Evolutionary conservation across 805 yeast genomes (phyloP).

Genomic region (Yamadazyma takamatsuzukensis): DNA sequence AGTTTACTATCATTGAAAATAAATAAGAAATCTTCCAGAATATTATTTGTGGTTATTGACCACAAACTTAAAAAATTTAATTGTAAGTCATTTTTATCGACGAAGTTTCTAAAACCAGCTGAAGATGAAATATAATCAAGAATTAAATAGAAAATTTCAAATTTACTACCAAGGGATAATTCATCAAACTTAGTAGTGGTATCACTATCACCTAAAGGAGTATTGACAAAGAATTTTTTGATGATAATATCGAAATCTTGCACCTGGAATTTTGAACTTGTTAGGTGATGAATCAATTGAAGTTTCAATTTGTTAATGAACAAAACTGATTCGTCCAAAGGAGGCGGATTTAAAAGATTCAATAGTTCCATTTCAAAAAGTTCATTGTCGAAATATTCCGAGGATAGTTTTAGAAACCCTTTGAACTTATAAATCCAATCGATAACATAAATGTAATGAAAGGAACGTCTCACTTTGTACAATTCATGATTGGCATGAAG

Average conservation of each 20-base stretch:
- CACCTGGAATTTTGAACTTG: slow-evolving; percentile 10
- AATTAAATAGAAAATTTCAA: slow-evolving; percentile 46
- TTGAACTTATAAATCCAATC: slow-evolving; percentile 59
- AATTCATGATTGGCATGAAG: slow-evolving; percentile 11
- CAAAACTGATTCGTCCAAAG: slow-evolving; percentile 29
- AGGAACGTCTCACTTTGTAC: slow-evolving; percentile 15
- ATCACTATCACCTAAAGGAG: slow-evolving; percentile 13
- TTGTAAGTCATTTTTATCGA: slow-evolving; percentile 37
- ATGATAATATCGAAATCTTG: slow-evolving; percentile 11
- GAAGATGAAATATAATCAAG: slow-evolving; percentile 40
- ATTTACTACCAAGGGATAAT: slow-evolving; percentile 43
- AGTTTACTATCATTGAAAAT: slow-evolving; percentile 50
- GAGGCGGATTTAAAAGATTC: slow-evolving; percentile 28
- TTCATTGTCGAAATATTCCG: slow-evolving; percentile 56
- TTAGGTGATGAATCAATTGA: slow-evolving; percentile 38
- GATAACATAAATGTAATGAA: slow-evolving; percentile 27
- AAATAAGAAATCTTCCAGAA: slow-evolving; percentile 31
- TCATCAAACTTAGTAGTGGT: slow-evolving; percentile 32
- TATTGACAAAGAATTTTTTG: slow-evolving; percentile 7
- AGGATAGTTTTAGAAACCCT: slow-evolving; percentile 45
- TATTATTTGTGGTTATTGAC: slow-evolving; percentile 6
- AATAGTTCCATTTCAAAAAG: slow-evolving; percentile 60
- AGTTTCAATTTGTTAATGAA: slow-evolving; percentile 42
- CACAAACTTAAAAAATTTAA: slow-evolving; percentile 6
- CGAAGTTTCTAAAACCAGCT: slow-evolving; percentile 45